Evolutionary conservation across 768 basidiomycete genomes (phyloP).

Genomic region (Hygrocybe punicea): DNA sequence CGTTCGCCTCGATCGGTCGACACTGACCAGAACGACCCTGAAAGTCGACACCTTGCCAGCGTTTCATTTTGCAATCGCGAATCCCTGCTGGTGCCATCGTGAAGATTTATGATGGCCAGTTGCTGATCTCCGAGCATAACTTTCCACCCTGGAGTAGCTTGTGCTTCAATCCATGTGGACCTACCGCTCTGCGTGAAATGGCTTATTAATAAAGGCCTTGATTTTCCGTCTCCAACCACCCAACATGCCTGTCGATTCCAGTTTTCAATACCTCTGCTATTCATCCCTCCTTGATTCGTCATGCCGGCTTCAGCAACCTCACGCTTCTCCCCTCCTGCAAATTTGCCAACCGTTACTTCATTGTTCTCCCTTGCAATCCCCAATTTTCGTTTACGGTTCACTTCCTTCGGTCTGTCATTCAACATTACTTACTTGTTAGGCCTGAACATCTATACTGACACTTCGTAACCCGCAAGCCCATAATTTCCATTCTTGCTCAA

Average conservation of each 20-base stretch:
- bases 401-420: slow-evolving; percentile 44
- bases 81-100: slow-evolving; percentile 16
- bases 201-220: slow-evolving; percentile 1
- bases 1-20: too few relatives aligned
- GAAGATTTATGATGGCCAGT: slow-evolving; percentile 23
- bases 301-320: slow-evolving; percentile 34
- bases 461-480: slow-evolving; percentile 53
- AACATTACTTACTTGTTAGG: neutral
- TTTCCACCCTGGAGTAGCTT: slow-evolving; percentile 34
- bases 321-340: slow-evolving; percentile 42
- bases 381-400: slow-evolving; percentile 48
- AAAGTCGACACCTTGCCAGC: too few relatives aligned
- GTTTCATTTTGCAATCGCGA: slow-evolving; percentile 32
- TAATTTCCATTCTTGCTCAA: slow-evolving; percentile 54
- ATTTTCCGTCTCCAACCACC: neutral
- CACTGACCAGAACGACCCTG: too few relatives aligned
- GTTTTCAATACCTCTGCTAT: too few relatives aligned
- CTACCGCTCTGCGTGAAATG: slow-evolving; percentile 25
- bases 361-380: slow-evolving; percentile 44
- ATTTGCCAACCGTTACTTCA: slow-evolving; percentile 44
- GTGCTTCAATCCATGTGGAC: slow-evolving; percentile 22
- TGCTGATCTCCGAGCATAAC: slow-evolving; percentile 46
- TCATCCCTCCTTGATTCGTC: too few relatives aligned
- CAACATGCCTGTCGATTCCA: neutral
- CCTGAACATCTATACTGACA: slow-evolving; percentile 11